Evolutionary conservation across 805 yeast species (phyloP).

Genomic region (Jamesozyma piceae): DNA sequence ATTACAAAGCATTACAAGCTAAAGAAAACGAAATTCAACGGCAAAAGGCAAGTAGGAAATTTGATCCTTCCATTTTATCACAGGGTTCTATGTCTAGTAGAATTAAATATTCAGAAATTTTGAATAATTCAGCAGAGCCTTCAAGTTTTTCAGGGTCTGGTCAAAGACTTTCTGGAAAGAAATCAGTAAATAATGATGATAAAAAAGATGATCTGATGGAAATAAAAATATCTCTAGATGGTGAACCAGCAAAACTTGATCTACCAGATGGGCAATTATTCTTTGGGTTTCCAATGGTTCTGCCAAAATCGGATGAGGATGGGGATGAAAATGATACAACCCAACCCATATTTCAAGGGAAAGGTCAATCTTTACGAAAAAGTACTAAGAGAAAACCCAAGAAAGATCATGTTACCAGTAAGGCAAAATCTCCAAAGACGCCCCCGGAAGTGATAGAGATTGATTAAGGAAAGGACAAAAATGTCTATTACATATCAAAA

Average conservation of each 20-base stretch:
- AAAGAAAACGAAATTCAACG: conserved; percentile 22
- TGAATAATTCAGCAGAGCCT: conserved; percentile 32
- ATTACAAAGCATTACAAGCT: conserved; percentile 35
- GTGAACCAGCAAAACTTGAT: conserved; percentile 60
- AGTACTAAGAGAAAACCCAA: conserved; percentile 60
- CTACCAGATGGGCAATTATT: conserved; percentile 82
- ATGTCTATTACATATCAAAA: too few species aligned
- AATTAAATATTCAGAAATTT: conserved; percentile 49
- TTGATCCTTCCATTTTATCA: conserved; percentile 30
- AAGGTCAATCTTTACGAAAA: conserved; percentile 69
- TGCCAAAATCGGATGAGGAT: conserved; percentile 36
- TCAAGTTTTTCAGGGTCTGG: conserved; percentile 52
- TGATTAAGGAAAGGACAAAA: conserved; percentile 48
- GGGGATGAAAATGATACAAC: conserved; percentile 26
- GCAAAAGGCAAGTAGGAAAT: conserved; percentile 23
- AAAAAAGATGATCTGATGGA: conserved; percentile 18
- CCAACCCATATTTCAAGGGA: conserved; percentile 41
- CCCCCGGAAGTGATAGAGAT: conserved; percentile 81
- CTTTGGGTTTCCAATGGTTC: conserved; percentile 77
- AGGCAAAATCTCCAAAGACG: conserved; percentile 49
- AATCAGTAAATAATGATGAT: not conserved
- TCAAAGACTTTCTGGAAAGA: conserved; percentile 58
- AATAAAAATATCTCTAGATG: conserved; percentile 42
- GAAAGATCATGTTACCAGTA: conserved; percentile 43
- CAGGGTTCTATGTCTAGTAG: conserved; percentile 68